A percentile compares a stretch with the other conserved stretches of the same genome.
These are phyloP conservation scores for Cystobasidium tubakii DNA, from an alignment of 768 basidiomycete species.

Conservation along the genomic window DNA sequence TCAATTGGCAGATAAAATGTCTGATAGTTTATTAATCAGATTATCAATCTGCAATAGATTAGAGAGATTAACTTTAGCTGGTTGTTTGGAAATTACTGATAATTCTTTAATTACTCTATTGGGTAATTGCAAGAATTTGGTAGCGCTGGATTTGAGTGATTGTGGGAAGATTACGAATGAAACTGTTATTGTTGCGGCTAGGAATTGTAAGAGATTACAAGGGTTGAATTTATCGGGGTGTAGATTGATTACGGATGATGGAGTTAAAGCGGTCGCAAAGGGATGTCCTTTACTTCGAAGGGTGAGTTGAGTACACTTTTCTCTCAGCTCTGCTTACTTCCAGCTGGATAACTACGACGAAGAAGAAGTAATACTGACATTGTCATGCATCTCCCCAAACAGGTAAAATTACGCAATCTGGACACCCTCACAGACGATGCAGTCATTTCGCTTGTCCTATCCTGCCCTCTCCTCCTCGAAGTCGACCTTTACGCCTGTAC, in stretches of 20 bases:
- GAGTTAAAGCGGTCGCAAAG: slow-evolving; percentile 67
- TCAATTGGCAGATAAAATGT: slow-evolving; percentile 63
- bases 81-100: slow-evolving; percentile 74
- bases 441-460: slow-evolving; percentile 67
- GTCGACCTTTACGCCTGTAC: slow-evolving; percentile 84
- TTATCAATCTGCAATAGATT: slow-evolving; percentile 65
- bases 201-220: slow-evolving; percentile 71
- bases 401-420: slow-evolving; percentile 78
- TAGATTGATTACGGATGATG: slow-evolving; percentile 68
- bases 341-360: no score
- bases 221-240: slow-evolving; percentile 88
- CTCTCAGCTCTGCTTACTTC: no score
- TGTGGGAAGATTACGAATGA: slow-evolving; percentile 73
- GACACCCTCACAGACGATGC: slow-evolving; percentile 68
- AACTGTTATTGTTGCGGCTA: slow-evolving; percentile 69
- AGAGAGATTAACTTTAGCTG: slow-evolving; percentile 87
- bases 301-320: slow-evolving; percentile 44
- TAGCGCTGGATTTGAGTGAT: slow-evolving; percentile 85
- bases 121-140: slow-evolving; percentile 62
- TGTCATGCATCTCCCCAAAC: no score
- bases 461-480: slow-evolving; percentile 81
- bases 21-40: slow-evolving; percentile 65
- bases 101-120: slow-evolving; percentile 69
- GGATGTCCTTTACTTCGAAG: slow-evolving; percentile 73
- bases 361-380: no score